Evolutionary conservation across 371 early-diverging fungal species (phyloP), one percentile per base, ranked within the genome.

Genomic region (Rhizopus microsporus): DNA sequence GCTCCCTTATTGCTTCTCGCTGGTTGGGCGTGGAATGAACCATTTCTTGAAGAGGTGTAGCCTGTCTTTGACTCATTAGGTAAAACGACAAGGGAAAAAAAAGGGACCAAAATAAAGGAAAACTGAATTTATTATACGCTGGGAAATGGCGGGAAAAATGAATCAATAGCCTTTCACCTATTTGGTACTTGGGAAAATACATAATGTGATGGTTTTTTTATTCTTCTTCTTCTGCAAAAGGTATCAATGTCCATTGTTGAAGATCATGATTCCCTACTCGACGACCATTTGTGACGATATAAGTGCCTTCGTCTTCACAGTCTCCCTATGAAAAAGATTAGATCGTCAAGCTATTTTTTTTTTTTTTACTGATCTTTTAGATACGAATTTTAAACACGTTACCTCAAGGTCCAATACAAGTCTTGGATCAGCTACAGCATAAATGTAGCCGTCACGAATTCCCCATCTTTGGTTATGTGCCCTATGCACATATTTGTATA

Each of bases 401-500:
- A 61, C 78, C 60, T 68, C 65, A 54, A 70, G 49, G 45, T 71
- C 69, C 43, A 75, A 58, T 13, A 80, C 75, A 30, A 80, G 60
- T 48, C 72, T 65, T 23, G 75, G 80, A 38, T 77, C 77, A 37
- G 73, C 71, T 16, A 69, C 57, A 10, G 57, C 60, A 56, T 77
- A 73, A 29, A 80, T 60, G 32, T 58, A 74, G 3, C 77, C 77
- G 51, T 80, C 70, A 34, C 77, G 67, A 43, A 53, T 63, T 15
- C 74, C 72, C 62, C 69, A 80, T 47, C 80, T 63, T 56, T 77
- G 80, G 47, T 80, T 76, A 13, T 72, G 69, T 23, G 80, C 60
- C 68, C 75, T 75, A 56, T 31, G 8, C 34, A 48, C 16, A 49
- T 38, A 31, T 1, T 34, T 52, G 23, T 23, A 23, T 23, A 23